Percentiles rank a stretch among this genome's conserved stretches.
Evolutionary conservation across 2,329 filamentous ascomycete genomes (phyloP).

Genomic region (Penicillium nordicum): DNA sequence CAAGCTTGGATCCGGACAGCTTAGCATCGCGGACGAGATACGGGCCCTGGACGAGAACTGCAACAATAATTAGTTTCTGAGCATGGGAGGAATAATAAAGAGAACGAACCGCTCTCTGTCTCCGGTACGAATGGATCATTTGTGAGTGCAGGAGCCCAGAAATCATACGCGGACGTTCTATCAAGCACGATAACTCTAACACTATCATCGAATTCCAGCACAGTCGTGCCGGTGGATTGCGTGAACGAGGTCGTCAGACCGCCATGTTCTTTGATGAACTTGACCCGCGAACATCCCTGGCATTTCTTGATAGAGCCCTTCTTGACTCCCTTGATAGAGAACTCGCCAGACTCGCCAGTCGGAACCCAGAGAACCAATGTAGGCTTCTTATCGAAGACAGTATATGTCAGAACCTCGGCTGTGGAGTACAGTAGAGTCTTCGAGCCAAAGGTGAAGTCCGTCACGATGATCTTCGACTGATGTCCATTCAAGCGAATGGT

Average conservation of each 20-base stretch:
- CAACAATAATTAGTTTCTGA: neutral
- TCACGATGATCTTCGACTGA: conserved; percentile 60
- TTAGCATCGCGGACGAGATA: conserved; percentile 51
- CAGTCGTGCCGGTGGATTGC: conserved; percentile 48
- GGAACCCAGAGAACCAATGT: conserved; percentile 54
- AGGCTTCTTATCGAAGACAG: conserved; percentile 47
- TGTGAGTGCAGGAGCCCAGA: conserved; percentile 54
- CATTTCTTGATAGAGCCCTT: conserved; percentile 39
- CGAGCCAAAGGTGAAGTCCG: conserved; percentile 56
- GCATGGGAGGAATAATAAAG: accelerated
- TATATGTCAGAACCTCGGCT: conserved; percentile 54
- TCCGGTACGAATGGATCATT: conserved; percentile 47
- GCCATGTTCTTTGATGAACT: conserved; percentile 41
- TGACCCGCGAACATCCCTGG: conserved; percentile 42
- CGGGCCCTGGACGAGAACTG: conserved; percentile 52
- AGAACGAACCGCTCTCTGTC: conserved; percentile 44
- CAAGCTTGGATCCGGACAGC: conserved; percentile 38
- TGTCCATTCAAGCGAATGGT: conserved; percentile 57
- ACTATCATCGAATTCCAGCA: conserved; percentile 46
- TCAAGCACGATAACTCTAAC: conserved; percentile 54
- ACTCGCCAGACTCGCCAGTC: conserved; percentile 54
- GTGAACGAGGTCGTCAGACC: conserved; percentile 49
- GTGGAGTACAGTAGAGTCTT: conserved; percentile 55
- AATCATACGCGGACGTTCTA: conserved; percentile 52
- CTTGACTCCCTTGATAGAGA: conserved; percentile 45